Percentiles rank a stretch among this genome's conserved stretches.
These are phyloP conservation scores for Teunomyces kruisii DNA, from an alignment of 805 yeast species.

Conservation along the genomic window DNA sequence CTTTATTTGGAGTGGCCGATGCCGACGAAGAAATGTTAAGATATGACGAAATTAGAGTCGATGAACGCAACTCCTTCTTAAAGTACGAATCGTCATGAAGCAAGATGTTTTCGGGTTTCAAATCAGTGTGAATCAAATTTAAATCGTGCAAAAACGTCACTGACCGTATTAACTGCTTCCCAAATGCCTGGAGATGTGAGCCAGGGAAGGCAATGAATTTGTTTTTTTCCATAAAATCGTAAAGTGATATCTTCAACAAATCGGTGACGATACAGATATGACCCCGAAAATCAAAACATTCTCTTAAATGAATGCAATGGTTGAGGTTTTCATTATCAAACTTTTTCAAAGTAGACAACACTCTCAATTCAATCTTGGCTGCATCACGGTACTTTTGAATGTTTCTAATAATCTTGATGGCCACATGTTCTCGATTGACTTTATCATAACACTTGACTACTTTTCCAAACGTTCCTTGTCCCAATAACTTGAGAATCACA, in stretches of 20 bases:
- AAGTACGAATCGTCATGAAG: conserved; percentile 53
- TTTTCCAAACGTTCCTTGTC: conserved; percentile 93
- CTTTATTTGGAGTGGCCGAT: neutral
- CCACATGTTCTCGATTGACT: conserved; percentile 60
- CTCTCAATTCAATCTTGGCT: conserved; percentile 85
- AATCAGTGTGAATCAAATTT: conserved; percentile 89
- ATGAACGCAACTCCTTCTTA: conserved; percentile 34
- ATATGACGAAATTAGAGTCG: conserved; percentile 35
- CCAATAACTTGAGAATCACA: conserved; percentile 64
- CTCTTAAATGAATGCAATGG: conserved; percentile 82
- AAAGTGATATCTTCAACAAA: conserved; percentile 76
- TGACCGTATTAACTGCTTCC: conserved; percentile 79
- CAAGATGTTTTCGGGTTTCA: conserved; percentile 93
- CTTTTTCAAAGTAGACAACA: conserved; percentile 68
- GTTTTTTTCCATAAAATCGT: conserved; percentile 86
- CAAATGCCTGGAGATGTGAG: conserved; percentile 83
- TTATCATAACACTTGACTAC: conserved; percentile 82
- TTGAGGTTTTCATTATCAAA: conserved; percentile 67
- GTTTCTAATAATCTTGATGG: conserved; percentile 89
- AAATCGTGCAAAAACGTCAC: conserved; percentile 89
- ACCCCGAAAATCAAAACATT: conserved; percentile 88
- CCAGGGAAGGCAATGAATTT: conserved; percentile 91
- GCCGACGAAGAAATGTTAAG: conserved; percentile 18
- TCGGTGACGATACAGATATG: conserved; percentile 95
- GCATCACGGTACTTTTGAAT: conserved; percentile 95